phyloP scores from a whole-genome alignment of 108 stramenopile species.

The Poteriospumella lacustris region DNA sequence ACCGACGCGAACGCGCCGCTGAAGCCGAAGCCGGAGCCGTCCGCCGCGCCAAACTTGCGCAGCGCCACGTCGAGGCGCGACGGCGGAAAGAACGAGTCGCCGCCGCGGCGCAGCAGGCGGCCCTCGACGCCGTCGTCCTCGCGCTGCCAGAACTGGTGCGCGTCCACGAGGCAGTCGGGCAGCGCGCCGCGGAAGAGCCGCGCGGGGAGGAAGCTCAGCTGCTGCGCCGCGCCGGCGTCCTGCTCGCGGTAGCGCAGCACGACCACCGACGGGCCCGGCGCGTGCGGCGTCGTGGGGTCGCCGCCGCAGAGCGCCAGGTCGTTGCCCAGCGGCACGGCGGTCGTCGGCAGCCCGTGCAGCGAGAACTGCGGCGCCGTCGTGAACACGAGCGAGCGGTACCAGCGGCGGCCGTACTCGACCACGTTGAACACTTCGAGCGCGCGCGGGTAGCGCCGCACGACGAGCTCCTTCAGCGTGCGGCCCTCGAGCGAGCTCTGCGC shows the following conservation, averaged over 20 bases:
- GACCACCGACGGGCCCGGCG: constrained; percentile 69
- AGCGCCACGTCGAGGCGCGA: constrained; percentile 69
- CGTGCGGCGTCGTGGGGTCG: constrained; percentile 73
- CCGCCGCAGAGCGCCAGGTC: constrained; percentile 65
- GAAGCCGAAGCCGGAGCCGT: constrained; percentile 82
- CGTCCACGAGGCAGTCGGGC: constrained; percentile 81
- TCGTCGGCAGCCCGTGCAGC: constrained; percentile 66
- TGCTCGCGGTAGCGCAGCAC: constrained; percentile 73
- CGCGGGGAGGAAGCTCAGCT: constrained; percentile 70
- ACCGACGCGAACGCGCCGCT: constrained; percentile 71
- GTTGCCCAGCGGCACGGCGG: constrained; percentile 28
- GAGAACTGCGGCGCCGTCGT: constrained; percentile 80
- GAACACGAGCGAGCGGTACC: constrained; percentile 82
- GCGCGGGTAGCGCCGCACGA: constrained; percentile 84
- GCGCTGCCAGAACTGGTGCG: constrained; percentile 92
- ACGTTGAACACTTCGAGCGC: constrained; percentile 88
- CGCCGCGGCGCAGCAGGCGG: constrained; percentile 40
- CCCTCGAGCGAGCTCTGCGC: too few species aligned
- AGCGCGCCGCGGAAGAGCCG: constrained; percentile 81
- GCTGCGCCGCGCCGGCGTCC: constrained; percentile 69
- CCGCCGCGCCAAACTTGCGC: constrained; percentile 59
- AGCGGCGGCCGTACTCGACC: constrained; percentile 86
- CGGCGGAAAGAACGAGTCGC: not conserved
- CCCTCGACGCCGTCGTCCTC: constrained; percentile 81
- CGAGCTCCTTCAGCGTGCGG: constrained; percentile 93